Base-by-base conservation (phyloP, 2,329 filamentous ascomycete species). In the Thielaviopsis euricoi region DNA sequence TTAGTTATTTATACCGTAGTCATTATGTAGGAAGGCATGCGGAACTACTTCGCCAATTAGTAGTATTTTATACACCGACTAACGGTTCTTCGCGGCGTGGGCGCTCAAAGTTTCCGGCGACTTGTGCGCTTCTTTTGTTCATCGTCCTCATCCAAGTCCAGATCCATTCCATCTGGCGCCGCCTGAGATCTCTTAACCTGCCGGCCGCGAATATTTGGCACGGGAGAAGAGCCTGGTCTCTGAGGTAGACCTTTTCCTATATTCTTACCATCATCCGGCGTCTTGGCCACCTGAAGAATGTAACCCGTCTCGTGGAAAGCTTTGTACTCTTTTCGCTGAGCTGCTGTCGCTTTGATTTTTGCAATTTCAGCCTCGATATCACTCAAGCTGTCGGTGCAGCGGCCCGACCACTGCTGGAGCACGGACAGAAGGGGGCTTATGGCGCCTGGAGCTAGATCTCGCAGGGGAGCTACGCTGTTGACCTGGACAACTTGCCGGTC, bases 401-500 rank as follows among this genome's bases (percentile, higher is more conserved):
- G 82, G n/a, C 71, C 73, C 56, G 85, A 82, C 91, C 91, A 98
- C 58, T 77, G 77, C 29, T 77, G 75, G 12, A 98, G 77, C 13
- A 83, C 79, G 2, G 71, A 68, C 26, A 89, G 77, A 72, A 96
- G 84, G 1, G 72, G 70, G 0, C 82, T 79, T 13, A 95, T 77
- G 58, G 83, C 81, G 59, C 81, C 81, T 0, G 89, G 89, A 1
- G 81, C 79, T 1, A 95, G 80, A 68, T 98, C 93, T 21, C 93
- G 89, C 1, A 96, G 80, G 0, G 93, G 86, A 0, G 90, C 82
- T 33, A 96, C 82, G 61, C 86, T 85, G 55, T 83, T 85, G 57
- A 97, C 82, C 66, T 85, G 80, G 22, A 97, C 85, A 61, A 79
- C 77, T 37, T 85, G 81, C 58, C 84, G 78, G 59, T 81, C 80